Percentiles rank a stretch among this genome's conserved stretches.
Evolutionary conservation across 495 filamentous ascomycete genomes (phyloP).

Genomic region (Rusavskia elegans): DNA sequence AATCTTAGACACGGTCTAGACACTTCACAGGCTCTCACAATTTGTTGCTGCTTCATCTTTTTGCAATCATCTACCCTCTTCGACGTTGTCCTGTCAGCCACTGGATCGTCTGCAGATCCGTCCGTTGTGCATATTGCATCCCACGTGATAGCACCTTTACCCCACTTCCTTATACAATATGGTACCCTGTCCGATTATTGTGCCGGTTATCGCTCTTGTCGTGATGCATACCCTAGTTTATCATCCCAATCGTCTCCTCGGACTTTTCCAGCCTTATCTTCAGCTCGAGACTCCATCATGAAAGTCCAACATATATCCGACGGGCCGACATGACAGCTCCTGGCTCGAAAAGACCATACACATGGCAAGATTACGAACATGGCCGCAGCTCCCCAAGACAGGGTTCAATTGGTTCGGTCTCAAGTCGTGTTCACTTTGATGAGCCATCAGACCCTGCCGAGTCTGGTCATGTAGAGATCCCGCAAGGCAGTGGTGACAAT

Average conservation of each 20-base stretch:
- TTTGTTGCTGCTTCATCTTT: too few species aligned
- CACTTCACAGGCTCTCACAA: too few species aligned
- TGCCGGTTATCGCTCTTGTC: neutral
- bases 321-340: constrained; percentile 9
- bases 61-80: too few species aligned
- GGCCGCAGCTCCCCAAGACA: constrained; percentile 16
- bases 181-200: too few species aligned
- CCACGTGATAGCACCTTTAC: neutral
- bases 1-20: too few species aligned
- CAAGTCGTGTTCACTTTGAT: constrained; percentile 21
- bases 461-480: constrained; percentile 8
- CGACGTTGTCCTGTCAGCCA: too few species aligned
- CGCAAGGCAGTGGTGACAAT: neutral
- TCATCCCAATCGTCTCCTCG: neutral
- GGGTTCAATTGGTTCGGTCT: constrained; percentile 20
- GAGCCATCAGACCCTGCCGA: constrained; percentile 12
- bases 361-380: constrained; percentile 25
- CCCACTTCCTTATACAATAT: neutral
- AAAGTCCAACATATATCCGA: neutral
- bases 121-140: neutral
- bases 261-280: neutral
- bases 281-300: neutral
- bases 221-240: neutral
- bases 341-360: constrained; percentile 17
- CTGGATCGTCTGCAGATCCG: neutral